Evolutionary conservation across 805 yeast genomes (phyloP).

Genomic region (Scheffersomyces stipitis): DNA sequence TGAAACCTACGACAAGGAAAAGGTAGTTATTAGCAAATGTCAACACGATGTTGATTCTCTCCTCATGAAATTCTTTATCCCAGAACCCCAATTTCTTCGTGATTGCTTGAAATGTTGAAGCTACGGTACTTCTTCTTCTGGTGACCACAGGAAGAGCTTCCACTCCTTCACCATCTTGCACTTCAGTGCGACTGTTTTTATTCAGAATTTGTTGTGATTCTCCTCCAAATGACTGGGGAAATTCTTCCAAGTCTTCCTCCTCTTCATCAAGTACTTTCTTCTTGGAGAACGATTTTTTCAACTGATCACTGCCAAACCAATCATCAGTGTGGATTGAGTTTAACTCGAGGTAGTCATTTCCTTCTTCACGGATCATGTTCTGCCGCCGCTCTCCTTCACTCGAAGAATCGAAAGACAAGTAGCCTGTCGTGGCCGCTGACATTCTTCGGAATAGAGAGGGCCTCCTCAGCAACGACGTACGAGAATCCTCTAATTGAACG

Average conservation of each 20-base stretch:
- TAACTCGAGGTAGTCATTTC: conserved; percentile 2
- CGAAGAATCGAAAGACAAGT: too few relatives aligned
- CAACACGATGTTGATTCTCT: conserved; percentile 18
- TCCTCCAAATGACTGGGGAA: conserved; percentile 9
- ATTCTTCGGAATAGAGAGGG: conserved; percentile 12
- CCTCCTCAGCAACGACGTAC: conserved; percentile 1
- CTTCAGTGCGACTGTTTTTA: too few relatives aligned
- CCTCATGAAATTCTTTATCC: conserved; percentile 27
- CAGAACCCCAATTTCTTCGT: conserved; percentile 24
- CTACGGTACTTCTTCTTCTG: conserved; percentile 20
- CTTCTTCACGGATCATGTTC: conserved; percentile 9
- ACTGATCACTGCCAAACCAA: conserved; percentile 10
- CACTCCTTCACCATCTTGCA: background rate
- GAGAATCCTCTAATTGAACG: conserved; percentile 8
- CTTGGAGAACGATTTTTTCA: conserved; percentile 5
- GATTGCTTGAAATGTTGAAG: conserved; percentile 17
- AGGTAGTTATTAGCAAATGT: conserved; percentile 25
- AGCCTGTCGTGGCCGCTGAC: conserved; percentile 14
- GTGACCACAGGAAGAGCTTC: conserved; percentile 1
- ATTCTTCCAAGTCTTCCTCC: conserved; percentile 2
- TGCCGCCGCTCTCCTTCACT: too few relatives aligned
- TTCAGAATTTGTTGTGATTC: too few relatives aligned
- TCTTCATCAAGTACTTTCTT: background rate
- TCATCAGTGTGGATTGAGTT: conserved; percentile 7
- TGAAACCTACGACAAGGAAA: conserved; percentile 21